These are phyloP conservation scores for Botrytis aclada DNA, from an alignment of 2,329 filamentous ascomycete species.

Conservation along the genomic window DNA sequence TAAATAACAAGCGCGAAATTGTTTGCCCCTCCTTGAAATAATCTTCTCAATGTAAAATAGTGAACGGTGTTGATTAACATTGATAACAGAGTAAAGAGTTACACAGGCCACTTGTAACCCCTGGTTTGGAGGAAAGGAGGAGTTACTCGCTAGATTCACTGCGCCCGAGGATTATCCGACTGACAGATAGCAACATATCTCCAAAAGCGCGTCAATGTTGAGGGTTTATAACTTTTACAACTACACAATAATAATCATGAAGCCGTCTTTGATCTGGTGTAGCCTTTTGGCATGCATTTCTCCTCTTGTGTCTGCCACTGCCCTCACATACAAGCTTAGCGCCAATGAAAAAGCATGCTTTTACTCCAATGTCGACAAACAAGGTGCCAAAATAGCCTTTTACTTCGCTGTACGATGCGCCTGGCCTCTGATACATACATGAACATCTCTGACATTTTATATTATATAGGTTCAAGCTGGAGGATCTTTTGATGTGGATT, in stretches of 20 bases:
- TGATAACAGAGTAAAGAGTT: not conserved
- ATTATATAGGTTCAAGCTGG: constrained; percentile 83
- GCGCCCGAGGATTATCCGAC: constrained; percentile 10
- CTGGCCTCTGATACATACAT: not conserved
- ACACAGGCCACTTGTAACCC: not conserved
- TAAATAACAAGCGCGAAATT: not conserved
- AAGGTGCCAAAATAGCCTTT: constrained; percentile 88
- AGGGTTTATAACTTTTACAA: constrained; percentile 4
- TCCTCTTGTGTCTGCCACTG: constrained; percentile 76
- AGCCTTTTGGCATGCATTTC: constrained; percentile 70
- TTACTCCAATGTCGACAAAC: constrained; percentile 74
- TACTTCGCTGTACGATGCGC: constrained; percentile 82
- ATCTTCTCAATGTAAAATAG: not conserved
- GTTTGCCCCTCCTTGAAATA: not conserved
- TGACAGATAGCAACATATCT: constrained; percentile 18
- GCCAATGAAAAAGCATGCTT: constrained; percentile 97
- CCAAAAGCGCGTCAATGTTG: constrained; percentile 3
- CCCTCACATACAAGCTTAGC: constrained; percentile 86
- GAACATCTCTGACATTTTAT: constrained; percentile 6
- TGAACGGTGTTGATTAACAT: not conserved
- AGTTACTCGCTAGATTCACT: constrained; percentile 5
- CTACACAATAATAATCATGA: constrained; percentile 52
- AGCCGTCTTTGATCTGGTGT: constrained; percentile 57
- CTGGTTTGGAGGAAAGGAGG: not conserved
- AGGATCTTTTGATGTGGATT: constrained; percentile 96